A percentile compares a stretch with the other conserved stretches of the same genome.
Conservation (phyloP, 768 basidiomycete genomes). For the Tulasnella sp. region DNA sequence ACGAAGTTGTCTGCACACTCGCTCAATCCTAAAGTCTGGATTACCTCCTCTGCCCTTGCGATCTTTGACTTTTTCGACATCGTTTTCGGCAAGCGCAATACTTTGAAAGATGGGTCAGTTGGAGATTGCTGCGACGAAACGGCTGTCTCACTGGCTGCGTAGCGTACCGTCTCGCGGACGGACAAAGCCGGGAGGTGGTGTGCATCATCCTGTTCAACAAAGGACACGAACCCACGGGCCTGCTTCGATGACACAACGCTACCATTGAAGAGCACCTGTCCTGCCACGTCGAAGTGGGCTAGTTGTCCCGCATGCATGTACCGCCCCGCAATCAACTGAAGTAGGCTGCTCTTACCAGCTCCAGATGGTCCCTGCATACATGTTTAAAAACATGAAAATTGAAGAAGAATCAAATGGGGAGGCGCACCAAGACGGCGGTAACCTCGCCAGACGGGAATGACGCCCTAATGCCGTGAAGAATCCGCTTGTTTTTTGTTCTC, state of each 20-base stretch:
- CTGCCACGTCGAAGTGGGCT: conserved; percentile 26
- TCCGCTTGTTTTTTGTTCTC: conserved; percentile 22
- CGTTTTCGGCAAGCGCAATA: conserved; percentile 30
- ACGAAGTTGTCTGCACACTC: conserved; percentile 39
- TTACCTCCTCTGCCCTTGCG: conserved; percentile 37
- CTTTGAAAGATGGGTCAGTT: not conserved
- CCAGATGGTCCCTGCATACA: conserved; percentile 20
- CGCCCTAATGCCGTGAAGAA: conserved; percentile 28
- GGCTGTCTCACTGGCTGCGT: conserved; percentile 30
- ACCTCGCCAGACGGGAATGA: conserved; percentile 30
- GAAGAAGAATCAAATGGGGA: too few species aligned
- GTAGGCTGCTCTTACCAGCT: conserved; percentile 29
- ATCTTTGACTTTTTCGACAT: conserved; percentile 29
- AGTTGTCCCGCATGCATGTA: conserved; percentile 25
- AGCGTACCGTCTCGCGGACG: conserved; percentile 30
- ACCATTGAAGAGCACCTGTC: conserved; percentile 28
- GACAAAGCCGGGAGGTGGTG: conserved; percentile 32
- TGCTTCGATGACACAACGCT: conserved; percentile 15
- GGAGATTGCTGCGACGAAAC: too few species aligned
- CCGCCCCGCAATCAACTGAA: conserved; percentile 30
- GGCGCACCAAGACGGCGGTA: conserved; percentile 28
- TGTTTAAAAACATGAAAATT: not conserved
- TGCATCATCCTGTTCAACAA: conserved; percentile 34
- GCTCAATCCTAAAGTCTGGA: conserved; percentile 36
- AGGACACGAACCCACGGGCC: conserved; percentile 24